phyloP scores from a whole-genome alignment of 73 alveolate genomes.

The Tetrahymena thermophila region DNA sequence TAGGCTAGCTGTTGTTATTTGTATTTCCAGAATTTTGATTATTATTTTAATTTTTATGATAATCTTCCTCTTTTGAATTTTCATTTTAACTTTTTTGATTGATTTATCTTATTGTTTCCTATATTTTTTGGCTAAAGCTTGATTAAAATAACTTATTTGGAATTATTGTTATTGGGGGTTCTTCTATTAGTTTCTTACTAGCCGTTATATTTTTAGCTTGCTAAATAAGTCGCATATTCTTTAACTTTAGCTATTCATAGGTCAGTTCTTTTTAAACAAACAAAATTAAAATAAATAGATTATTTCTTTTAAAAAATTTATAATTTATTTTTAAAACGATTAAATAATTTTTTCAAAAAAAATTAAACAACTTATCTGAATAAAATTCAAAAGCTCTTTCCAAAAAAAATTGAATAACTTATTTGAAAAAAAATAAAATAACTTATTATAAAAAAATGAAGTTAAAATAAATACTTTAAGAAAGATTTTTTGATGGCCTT shows the following conservation, averaged over 20 bases:
- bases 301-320: not conserved
- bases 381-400: too few relatives aligned
- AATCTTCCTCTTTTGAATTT: not conserved
- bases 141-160: not conserved
- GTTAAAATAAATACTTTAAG: not conserved
- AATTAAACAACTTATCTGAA: too few relatives aligned
- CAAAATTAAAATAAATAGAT: not conserved
- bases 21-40: not conserved
- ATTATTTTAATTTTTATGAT: too few relatives aligned
- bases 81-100: not conserved
- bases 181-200: not conserved
- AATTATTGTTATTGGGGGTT: not conserved
- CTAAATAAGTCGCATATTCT: not conserved
- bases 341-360: too few relatives aligned
- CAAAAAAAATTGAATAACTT: too few relatives aligned
- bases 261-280: not conserved
- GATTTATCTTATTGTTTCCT: not conserved
- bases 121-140: not conserved
- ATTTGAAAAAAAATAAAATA: too few relatives aligned
- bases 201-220: not conserved
- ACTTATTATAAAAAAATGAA: not conserved
- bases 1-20: not conserved
- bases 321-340: too few relatives aligned
- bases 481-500: not conserved
- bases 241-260: not conserved